Conservation (phyloP, 495 filamentous ascomycete species). For the Hamigera avellanea region DNA sequence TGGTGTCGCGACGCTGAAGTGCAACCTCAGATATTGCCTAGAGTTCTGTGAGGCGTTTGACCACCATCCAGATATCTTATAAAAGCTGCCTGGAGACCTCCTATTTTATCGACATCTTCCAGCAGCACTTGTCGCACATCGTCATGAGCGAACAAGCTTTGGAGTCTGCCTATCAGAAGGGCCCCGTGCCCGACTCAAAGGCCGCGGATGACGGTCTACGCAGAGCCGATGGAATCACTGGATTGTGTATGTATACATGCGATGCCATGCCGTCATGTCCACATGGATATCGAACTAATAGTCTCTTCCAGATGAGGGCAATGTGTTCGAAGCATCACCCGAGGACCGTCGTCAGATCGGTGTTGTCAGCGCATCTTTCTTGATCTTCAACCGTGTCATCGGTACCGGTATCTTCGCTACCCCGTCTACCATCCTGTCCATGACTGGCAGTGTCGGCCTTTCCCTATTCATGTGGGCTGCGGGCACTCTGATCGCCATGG, state of each 20-base stretch:
- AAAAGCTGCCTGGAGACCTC: no score
- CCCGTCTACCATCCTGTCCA: constrained; percentile 41
- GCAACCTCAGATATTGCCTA: no score
- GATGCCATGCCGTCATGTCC: no score
- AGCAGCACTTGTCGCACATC: no score
- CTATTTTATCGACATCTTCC: no score
- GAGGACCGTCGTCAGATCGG: constrained; percentile 51
- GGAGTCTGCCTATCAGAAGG: constrained; percentile 8
- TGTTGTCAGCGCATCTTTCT: constrained; percentile 45
- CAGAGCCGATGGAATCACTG: constrained; percentile 23
- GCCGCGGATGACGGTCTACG: constrained; percentile 15
- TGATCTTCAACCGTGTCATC: constrained; percentile 57
- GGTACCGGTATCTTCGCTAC: constrained; percentile 58
- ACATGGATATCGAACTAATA: no score
- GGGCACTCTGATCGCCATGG: constrained; percentile 36
- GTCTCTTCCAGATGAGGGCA: constrained; percentile 24
- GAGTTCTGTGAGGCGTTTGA: no score
- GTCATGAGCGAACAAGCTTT: constrained; percentile 5
- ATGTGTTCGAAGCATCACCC: constrained; percentile 53
- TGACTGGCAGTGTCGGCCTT: constrained; percentile 41
- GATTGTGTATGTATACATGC: constrained; percentile 21
- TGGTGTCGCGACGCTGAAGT: no score
- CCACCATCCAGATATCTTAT: no score
- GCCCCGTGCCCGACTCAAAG: constrained; percentile 11
- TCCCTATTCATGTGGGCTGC: constrained; percentile 42